These are phyloP conservation scores for Astrothelium macrocarpum DNA, from an alignment of 495 filamentous ascomycete species.

Conservation along the genomic window DNA sequence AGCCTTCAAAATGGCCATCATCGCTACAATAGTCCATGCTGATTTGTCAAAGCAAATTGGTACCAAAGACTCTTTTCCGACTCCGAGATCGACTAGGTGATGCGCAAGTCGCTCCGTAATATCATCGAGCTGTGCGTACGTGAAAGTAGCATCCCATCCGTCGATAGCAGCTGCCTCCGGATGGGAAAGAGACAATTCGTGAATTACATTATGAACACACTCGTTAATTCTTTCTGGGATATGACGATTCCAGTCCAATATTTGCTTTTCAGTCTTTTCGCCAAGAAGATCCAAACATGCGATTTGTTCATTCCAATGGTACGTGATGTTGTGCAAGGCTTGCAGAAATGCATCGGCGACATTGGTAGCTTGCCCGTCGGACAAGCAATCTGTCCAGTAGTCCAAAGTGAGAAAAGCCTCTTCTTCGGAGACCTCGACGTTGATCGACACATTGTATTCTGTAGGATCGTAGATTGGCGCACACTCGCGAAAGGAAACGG, in stretches of 20 bases:
- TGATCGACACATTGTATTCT: slow-evolving; percentile 22
- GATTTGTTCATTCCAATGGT: slow-evolving; percentile 16
- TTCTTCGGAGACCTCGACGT: slow-evolving; percentile 20
- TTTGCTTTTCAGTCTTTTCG: slow-evolving; percentile 30
- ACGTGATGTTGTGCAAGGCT: slow-evolving; percentile 12
- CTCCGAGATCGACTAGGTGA: slow-evolving; percentile 17
- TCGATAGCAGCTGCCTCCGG: slow-evolving; percentile 35
- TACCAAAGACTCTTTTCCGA: slow-evolving; percentile 26
- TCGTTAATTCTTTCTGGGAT: slow-evolving; percentile 31
- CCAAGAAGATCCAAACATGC: slow-evolving; percentile 34
- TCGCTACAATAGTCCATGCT: slow-evolving; percentile 37
- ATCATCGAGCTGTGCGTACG: slow-evolving; percentile 41
- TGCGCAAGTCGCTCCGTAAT: slow-evolving; percentile 38
- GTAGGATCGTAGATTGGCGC: slow-evolving; percentile 18
- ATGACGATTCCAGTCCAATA: slow-evolving; percentile 38
- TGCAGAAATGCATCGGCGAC: slow-evolving; percentile 20
- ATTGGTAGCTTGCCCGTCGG: slow-evolving; percentile 17
- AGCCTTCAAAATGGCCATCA: slow-evolving; percentile 13
- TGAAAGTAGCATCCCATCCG: slow-evolving; percentile 44
- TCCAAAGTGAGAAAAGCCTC: slow-evolving; percentile 17
- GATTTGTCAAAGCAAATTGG: slow-evolving; percentile 40
- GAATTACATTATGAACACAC: slow-evolving; percentile 38
- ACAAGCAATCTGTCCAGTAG: slow-evolving; percentile 22
- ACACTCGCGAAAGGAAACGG: slow-evolving; percentile 15
- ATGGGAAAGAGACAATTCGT: slow-evolving; percentile 29